phyloP scores from a whole-genome alignment of 345 rosid genomes.

The Rhizophora apiculata region DNA sequence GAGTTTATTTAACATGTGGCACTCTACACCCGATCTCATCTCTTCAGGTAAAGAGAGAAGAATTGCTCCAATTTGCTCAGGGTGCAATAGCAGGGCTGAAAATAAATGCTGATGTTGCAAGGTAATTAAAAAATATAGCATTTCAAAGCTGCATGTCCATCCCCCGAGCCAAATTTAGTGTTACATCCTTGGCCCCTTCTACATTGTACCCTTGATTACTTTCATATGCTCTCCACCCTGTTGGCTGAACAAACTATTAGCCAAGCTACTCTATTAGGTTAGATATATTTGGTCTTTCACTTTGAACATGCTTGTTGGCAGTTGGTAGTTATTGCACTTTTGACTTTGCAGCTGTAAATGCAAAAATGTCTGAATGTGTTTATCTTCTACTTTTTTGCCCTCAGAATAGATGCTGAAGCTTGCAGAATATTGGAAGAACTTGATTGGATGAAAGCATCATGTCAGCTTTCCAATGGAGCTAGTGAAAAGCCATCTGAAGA shows the following conservation, averaged over 20 bases:
- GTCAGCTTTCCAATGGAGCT: slow-evolving; percentile 32
- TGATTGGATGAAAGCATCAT: slow-evolving; percentile 40
- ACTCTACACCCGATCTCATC: slow-evolving; percentile 2
- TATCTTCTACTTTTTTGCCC: slow-evolving; percentile 32
- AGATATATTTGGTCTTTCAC: too few species aligned
- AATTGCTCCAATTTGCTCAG: slow-evolving; percentile 83
- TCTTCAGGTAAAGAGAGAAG: slow-evolving; percentile 78
- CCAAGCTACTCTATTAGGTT: too few species aligned
- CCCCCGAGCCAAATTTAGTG: background rate
- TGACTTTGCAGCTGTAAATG: too few species aligned
- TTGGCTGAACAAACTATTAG: too few species aligned
- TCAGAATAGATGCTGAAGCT: slow-evolving; percentile 96
- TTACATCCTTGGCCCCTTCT: background rate
- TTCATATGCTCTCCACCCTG: too few species aligned
- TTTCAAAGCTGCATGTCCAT: background rate
- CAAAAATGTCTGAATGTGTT: slow-evolving; percentile 15
- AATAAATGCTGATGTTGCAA: slow-evolving; percentile 63
- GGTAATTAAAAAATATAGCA: slow-evolving; percentile 42
- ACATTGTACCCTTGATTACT: too few species aligned
- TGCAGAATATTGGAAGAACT: slow-evolving; percentile 57
- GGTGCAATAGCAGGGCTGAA: slow-evolving; percentile 83
- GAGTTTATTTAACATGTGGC: background rate
- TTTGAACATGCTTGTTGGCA: too few species aligned
- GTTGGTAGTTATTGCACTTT: too few species aligned
- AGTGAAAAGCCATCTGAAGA: slow-evolving; percentile 37